Evolutionary conservation across 2,329 filamentous ascomycete species (phyloP).

Genomic region (Ascochyta rabiei): DNA sequence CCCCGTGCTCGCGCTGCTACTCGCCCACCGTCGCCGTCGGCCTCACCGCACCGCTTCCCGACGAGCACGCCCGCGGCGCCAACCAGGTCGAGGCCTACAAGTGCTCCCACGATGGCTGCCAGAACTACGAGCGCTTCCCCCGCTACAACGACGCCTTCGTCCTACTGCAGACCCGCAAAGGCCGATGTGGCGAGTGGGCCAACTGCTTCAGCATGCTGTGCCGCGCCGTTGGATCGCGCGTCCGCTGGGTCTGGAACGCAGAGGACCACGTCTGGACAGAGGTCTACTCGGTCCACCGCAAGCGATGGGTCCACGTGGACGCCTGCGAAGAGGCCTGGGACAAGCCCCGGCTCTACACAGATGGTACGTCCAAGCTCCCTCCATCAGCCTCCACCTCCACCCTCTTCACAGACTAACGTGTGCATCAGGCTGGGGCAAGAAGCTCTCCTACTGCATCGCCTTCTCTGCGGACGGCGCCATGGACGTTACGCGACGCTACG

Average conservation of each 20-base stretch:
- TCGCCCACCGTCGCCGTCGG: constrained; percentile 83
- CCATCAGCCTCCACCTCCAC: neutral
- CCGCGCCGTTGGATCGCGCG: constrained; percentile 85
- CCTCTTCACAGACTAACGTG: constrained; percentile 20
- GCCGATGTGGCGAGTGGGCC: constrained; percentile 92
- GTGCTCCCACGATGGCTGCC: constrained; percentile 78
- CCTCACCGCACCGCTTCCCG: constrained; percentile 81
- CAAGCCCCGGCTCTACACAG: constrained; percentile 86
- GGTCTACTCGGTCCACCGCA: constrained; percentile 91
- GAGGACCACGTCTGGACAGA: constrained; percentile 99
- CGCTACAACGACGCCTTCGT: constrained; percentile 96
- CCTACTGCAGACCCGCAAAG: constrained; percentile 81
- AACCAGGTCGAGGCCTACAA: constrained; percentile 87
- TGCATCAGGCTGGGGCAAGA: constrained; percentile 80
- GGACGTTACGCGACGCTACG: constrained; percentile 71
- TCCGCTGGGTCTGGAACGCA: constrained; percentile 97
- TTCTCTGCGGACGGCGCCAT: constrained; percentile 87
- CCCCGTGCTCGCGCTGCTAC: constrained; percentile 79
- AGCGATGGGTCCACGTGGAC: constrained; percentile 96
- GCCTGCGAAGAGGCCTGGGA: constrained; percentile 95
- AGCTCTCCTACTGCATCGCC: constrained; percentile 95
- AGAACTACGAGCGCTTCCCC: constrained; percentile 85
- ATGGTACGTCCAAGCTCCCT: constrained; percentile 62
- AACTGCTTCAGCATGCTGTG: constrained; percentile 99
- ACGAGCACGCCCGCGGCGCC: constrained; percentile 88